Conservation (phyloP, 495 filamentous ascomycete species). For the Penicillium cinerascens region DNA sequence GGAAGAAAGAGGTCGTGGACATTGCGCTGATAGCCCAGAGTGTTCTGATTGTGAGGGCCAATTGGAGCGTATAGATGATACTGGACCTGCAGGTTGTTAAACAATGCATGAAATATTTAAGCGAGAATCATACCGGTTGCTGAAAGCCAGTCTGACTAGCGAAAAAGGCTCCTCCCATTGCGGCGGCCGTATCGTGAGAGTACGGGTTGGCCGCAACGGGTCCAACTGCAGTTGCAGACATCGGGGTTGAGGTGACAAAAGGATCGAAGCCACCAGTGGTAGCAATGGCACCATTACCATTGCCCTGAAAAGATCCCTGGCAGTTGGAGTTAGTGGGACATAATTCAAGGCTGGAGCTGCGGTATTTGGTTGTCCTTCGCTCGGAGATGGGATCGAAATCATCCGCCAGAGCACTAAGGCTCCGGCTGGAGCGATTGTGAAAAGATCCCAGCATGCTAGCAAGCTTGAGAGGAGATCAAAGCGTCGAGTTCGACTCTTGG, state of each 20-base stretch:
- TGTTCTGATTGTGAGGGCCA: slow-evolving; percentile 74
- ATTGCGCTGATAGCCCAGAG: slow-evolving; percentile 75
- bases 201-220: slow-evolving; percentile 62
- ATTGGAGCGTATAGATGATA: slow-evolving; percentile 91
- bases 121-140: slow-evolving; percentile 59
- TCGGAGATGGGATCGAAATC: slow-evolving; percentile 9
- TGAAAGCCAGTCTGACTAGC: slow-evolving; percentile 50
- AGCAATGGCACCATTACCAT: slow-evolving; percentile 34
- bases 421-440: slow-evolving; percentile 6
- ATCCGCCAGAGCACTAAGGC: slow-evolving; percentile 23
- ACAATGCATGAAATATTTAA: not conserved
- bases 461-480: not conserved
- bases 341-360: slow-evolving; percentile 12
- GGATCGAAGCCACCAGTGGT: slow-evolving; percentile 51
- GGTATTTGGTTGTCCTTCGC: not conserved
- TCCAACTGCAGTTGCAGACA: slow-evolving; percentile 48
- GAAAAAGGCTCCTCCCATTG: slow-evolving; percentile 54
- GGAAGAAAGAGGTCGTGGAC: slow-evolving; percentile 89
- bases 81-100: slow-evolving; percentile 54
- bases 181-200: slow-evolving; percentile 54
- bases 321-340: slow-evolving; percentile 16
- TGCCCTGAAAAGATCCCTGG: slow-evolving; percentile 41
- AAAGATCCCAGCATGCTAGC: slow-evolving; percentile 10
- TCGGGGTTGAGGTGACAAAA: slow-evolving; percentile 53
- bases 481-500: not conserved